Base-by-base conservation (phyloP, 2,329 filamentous ascomycete genomes). In the Rachicladosporium sp. region DNA sequence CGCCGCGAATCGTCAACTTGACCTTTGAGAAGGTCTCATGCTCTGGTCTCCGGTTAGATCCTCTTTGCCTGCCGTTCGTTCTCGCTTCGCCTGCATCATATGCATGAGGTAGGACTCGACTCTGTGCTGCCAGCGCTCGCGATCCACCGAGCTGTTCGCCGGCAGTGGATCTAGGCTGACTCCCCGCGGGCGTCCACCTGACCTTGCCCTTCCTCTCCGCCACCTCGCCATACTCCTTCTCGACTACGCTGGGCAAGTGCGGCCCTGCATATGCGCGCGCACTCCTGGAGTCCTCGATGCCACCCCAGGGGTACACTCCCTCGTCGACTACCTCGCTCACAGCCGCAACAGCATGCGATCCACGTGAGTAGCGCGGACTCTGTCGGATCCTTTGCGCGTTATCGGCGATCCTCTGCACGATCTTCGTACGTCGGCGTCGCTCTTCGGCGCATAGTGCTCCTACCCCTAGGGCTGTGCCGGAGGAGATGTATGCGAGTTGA, bases 401-500 rank as follows among this genome's bases (percentile, higher is more conserved):
- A 23, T 62, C 59, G 27, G 52, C 55, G 30, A 61, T 52, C 43
- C 50, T 52, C 45, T 58, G 54, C 31, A 58, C 47, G 8, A 56
- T 37, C 30, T 51, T 44, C 2, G 55, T 58, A 35, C 53, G 48
- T 15, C 59, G 47, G 29, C 59, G 45, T 30, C 57, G 48, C 46
- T 61, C 58, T 43, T 62, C 59, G 7, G 55, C 50, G 42, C 58
- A 54, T 4, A 62, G 35, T 10, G 55, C 48, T 5, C 50, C 58
- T 9, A 56, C 47, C 23, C 56, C 58, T 6, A 54, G 52, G 6
- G 53, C 57, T 10, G 58, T 56, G 27, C 59, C 59, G 31, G 58
- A 61, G 10, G 57, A 58, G 38, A 59, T 58, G 47, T 60, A 61
- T 21, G 57, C 59, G 43, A 61, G 56, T 42, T 61, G 58, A 41